Evolutionary conservation across 2,329 filamentous ascomycete species (phyloP), one percentile per base, ranked within the genome.

Genomic region (Talaromyces marneffei): DNA sequence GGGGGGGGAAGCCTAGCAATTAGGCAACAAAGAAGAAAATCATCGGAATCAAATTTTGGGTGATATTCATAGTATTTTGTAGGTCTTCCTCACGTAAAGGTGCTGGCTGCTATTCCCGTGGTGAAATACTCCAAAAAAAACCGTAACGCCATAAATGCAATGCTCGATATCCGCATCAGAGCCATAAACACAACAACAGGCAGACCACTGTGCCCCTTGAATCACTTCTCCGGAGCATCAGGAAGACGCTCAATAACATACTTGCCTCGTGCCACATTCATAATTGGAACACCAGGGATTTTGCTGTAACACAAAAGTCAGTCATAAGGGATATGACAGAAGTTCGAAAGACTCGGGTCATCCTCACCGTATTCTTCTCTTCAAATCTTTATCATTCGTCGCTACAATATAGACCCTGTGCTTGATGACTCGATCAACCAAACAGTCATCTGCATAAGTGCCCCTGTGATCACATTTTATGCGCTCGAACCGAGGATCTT

Each of bases 171-270:
- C 14, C 14, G 4, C 10, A 14, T 33, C 29, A 18, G 25, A 57
- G 29, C 37, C 39, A 31, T 23, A 29, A 57, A 31, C n/a, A 23
- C 4, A 16, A 57, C 9, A 10, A n/a, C 29, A 18, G 4, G 16
- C 10, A 23, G 12, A 12, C 14, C 25, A 18, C 18, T 16, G 16
- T 20, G 23, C 18, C 5, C 10, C 23, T 50, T 31, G 20, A 40
- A 54, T 54, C 57, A 62, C 31, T 62, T 62, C 46, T 62, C 60
- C 12, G 60, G 60, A 31, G 60, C 91, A 75, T 92, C 90, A 4
- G 92, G 92, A 65, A 97, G 77, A 69, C 92, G 85, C 81, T 97
- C 94, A 70, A 99, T 94, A 53, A 93, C 88, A 76, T 97, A 97
- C 77, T 97, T 97, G 50, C 90, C 91, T 70, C 90, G 85, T 5